Percentiles rank a stretch among this genome's conserved stretches.
Evolutionary conservation across 768 basidiomycete genomes (phyloP).

Genomic region (Sutorius australiensis): DNA sequence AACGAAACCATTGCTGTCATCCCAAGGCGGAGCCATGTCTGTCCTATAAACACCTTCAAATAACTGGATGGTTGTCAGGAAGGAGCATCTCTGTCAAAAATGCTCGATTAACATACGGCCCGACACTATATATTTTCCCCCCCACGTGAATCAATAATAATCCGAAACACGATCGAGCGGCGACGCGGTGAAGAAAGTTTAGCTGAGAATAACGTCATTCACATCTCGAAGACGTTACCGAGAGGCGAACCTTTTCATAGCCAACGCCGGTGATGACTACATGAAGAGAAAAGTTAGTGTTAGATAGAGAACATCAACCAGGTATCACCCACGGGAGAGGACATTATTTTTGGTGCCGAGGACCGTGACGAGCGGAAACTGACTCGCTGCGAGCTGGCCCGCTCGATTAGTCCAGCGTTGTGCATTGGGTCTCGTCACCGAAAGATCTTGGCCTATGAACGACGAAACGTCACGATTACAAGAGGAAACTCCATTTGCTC

Average conservation of each 20-base stretch:
- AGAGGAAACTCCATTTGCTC: background rate
- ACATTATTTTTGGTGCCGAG: slow-evolving; percentile 50
- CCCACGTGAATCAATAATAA: slow-evolving; percentile 48
- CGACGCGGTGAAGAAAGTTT: slow-evolving; percentile 45
- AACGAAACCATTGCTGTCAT: slow-evolving; percentile 38
- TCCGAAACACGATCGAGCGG: slow-evolving; percentile 44
- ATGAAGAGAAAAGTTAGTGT: background rate
- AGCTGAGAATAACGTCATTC: slow-evolving; percentile 25
- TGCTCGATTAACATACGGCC: slow-evolving; percentile 2
- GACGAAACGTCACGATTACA: background rate
- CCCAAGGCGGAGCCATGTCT: slow-evolving; percentile 31
- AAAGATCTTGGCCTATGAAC: background rate
- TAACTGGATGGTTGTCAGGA: slow-evolving; percentile 2
- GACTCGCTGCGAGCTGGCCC: slow-evolving; percentile 31
- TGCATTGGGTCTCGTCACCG: slow-evolving; percentile 9
- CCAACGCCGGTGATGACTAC: slow-evolving; percentile 28
- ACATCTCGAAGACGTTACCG: background rate
- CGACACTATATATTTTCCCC: slow-evolving; percentile 3
- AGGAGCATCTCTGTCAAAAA: background rate
- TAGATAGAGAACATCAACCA: too few relatives aligned
- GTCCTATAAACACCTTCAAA: background rate
- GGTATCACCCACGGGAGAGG: slow-evolving; percentile 33
- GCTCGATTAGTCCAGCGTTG: slow-evolving; percentile 30
- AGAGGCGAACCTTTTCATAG: slow-evolving; percentile 23
- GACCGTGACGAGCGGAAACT: slow-evolving; percentile 42